Conservation (phyloP, 495 filamentous ascomycete genomes). For the Aspergillus cavernicola region DNA sequence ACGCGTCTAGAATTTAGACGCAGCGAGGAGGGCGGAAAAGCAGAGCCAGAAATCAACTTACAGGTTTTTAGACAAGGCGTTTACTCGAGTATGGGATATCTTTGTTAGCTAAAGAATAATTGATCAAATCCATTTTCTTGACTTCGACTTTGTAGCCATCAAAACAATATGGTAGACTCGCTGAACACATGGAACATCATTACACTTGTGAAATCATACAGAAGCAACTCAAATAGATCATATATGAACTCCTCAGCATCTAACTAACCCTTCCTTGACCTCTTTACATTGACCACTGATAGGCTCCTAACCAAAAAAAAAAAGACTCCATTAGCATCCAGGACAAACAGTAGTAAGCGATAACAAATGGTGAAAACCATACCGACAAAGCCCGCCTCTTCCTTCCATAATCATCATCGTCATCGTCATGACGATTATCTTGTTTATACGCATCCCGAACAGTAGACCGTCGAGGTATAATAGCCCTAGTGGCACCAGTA, state of each 20-base stretch:
- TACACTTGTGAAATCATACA: too few species aligned
- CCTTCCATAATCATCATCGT: conserved; percentile 3
- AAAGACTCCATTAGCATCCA: too few species aligned
- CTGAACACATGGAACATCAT: too few species aligned
- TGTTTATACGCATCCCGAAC: background rate
- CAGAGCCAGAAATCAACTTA: background rate
- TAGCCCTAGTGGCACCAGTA: background rate
- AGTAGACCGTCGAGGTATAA: background rate
- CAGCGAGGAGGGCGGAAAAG: background rate
- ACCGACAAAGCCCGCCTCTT: conserved; percentile 31
- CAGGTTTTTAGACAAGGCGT: conserved; percentile 3
- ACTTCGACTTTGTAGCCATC: too few species aligned
- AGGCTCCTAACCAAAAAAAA: too few species aligned
- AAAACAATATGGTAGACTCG: too few species aligned
- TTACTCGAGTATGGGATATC: background rate
- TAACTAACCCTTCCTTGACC: too few species aligned
- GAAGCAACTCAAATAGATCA: too few species aligned
- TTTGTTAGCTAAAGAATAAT: background rate
- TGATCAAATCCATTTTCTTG: too few species aligned
- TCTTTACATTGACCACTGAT: too few species aligned
- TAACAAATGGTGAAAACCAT: conserved; percentile 10
- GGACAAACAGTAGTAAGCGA: too few species aligned
- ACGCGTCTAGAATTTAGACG: background rate
- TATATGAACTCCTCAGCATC: too few species aligned
- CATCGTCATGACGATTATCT: background rate